These are phyloP conservation scores for Fragilaria crotonensis DNA, from an alignment of 108 stramenopile species.

Conservation along the genomic window DNA sequence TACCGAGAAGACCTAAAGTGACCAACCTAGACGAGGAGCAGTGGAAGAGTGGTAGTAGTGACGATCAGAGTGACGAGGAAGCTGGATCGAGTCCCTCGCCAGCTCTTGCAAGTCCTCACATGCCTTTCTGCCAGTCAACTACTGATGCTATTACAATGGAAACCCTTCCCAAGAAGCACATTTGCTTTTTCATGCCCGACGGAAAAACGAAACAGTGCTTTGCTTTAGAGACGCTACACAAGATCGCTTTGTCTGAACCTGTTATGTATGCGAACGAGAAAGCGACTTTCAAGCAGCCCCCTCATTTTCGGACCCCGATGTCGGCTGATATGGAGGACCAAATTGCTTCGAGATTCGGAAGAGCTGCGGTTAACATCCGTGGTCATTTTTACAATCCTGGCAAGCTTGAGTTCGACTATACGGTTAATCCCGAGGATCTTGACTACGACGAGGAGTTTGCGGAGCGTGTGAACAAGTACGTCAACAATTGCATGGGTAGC, in stretches of 20 bases:
- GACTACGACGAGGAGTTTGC: slow-evolving; percentile 20
- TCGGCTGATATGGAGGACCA: slow-evolving; percentile 75
- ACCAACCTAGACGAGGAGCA: no score
- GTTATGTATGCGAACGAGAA: not conserved
- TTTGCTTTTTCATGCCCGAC: slow-evolving; percentile 69
- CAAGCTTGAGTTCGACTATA: slow-evolving; percentile 21
- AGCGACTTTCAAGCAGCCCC: slow-evolving; percentile 67
- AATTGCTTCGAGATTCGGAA: slow-evolving; percentile 70
- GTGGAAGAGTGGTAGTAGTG: no score
- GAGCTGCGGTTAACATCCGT: slow-evolving; percentile 48
- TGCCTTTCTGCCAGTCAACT: slow-evolving; percentile 36
- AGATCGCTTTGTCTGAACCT: slow-evolving; percentile 44
- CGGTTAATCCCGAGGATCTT: slow-evolving; percentile 2
- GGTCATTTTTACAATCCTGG: slow-evolving; percentile 53
- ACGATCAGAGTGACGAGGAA: no score
- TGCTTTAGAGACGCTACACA: slow-evolving; percentile 67
- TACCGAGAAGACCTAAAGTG: no score
- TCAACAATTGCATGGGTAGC: slow-evolving; percentile 53
- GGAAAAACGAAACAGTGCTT: slow-evolving; percentile 61
- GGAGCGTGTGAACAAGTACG: slow-evolving; percentile 42
- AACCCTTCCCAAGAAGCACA: slow-evolving; percentile 41
- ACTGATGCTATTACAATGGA: slow-evolving; percentile 63
- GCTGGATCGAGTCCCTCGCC: no score
- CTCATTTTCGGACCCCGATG: slow-evolving; percentile 73
- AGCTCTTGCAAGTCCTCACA: no score